These are phyloP conservation scores for Tulasnella sp. DNA, from an alignment of 768 basidiomycete species.

Conservation along the genomic window DNA sequence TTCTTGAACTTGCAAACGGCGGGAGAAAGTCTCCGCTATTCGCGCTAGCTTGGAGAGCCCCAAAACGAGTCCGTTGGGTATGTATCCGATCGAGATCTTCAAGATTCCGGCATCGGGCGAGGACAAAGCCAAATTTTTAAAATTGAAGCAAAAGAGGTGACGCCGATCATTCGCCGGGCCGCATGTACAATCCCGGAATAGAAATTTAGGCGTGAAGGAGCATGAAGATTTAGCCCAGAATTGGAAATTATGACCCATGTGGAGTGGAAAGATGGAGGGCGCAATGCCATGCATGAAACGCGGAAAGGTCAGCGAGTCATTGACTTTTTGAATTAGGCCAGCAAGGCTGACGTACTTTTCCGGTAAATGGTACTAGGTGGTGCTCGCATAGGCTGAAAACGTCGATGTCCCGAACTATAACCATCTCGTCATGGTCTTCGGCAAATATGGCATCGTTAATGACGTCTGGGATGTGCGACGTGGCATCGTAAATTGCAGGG, in stretches of 20 bases:
- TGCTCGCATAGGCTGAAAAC: slow-evolving; percentile 97
- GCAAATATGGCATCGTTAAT: slow-evolving; percentile 98
- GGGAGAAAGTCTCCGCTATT: slow-evolving; percentile 93
- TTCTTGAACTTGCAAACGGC: slow-evolving; percentile 94
- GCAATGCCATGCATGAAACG: too few species aligned
- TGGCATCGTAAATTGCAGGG: background rate
- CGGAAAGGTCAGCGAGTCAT: background rate
- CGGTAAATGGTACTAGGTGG: slow-evolving; percentile 94
- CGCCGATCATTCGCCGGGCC: background rate
- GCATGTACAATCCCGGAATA: background rate
- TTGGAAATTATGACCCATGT: background rate
- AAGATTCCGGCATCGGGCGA: background rate
- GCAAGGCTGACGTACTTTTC: slow-evolving; percentile 51
- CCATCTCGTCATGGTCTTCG: slow-evolving; percentile 99
- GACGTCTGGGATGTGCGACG: slow-evolving; percentile 47
- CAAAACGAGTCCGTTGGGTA: slow-evolving; percentile 87
- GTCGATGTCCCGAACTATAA: slow-evolving; percentile 93
- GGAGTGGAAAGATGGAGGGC: background rate
- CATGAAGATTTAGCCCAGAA: too few species aligned
- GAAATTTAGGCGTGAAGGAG: background rate
- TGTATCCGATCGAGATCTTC: slow-evolving; percentile 94
- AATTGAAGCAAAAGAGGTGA: background rate
- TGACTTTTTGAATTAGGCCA: background rate
- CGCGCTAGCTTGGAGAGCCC: slow-evolving; percentile 93
- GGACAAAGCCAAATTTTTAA: background rate